These are phyloP conservation scores for Aphelidium insulamus DNA, from an alignment of 371 early-diverging fungal species.

Conservation along the genomic window DNA sequence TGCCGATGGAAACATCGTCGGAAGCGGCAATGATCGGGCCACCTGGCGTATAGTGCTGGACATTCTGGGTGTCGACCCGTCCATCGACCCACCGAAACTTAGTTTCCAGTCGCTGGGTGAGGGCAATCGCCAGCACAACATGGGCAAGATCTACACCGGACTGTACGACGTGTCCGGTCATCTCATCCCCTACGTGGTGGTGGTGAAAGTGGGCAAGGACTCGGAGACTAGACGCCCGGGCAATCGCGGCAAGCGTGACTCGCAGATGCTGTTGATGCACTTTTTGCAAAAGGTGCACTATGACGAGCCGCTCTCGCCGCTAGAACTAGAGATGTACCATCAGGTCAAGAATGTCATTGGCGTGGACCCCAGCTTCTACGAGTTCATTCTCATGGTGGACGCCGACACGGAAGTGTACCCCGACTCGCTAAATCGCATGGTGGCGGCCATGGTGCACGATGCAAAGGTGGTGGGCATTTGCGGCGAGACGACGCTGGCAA, in stretches of 20 bases:
- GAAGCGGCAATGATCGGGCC: conserved; percentile 84
- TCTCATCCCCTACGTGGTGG: conserved; percentile 77
- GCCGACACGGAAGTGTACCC: conserved; percentile 77
- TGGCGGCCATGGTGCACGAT: conserved; percentile 71
- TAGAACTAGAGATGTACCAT: conserved; percentile 79
- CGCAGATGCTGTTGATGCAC: conserved; percentile 95
- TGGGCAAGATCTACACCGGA: conserved; percentile 95
- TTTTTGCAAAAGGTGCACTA: conserved; percentile 95
- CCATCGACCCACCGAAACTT: conserved; percentile 68
- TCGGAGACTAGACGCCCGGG: conserved; percentile 63
- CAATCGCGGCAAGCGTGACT: conserved; percentile 99
- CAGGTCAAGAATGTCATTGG: conserved; percentile 83
- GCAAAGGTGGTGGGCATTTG: conserved; percentile 73
- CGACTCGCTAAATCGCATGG: conserved; percentile 63
- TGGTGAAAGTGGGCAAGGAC: conserved; percentile 79
- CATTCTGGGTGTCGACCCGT: conserved; percentile 73
- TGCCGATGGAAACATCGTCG: conserved; percentile 84
- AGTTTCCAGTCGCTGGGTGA: conserved; percentile 83
- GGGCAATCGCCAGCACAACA: conserved; percentile 73
- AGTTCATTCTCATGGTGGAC: conserved; percentile 84
- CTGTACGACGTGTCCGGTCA: conserved; percentile 76
- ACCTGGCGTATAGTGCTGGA: conserved; percentile 93
- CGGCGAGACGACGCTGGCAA: conserved; percentile 75
- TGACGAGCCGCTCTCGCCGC: conserved; percentile 66
- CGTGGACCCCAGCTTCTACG: conserved; percentile 64